Conservation (phyloP, 345 rosid species). For the Heritiera fomes region DNA sequence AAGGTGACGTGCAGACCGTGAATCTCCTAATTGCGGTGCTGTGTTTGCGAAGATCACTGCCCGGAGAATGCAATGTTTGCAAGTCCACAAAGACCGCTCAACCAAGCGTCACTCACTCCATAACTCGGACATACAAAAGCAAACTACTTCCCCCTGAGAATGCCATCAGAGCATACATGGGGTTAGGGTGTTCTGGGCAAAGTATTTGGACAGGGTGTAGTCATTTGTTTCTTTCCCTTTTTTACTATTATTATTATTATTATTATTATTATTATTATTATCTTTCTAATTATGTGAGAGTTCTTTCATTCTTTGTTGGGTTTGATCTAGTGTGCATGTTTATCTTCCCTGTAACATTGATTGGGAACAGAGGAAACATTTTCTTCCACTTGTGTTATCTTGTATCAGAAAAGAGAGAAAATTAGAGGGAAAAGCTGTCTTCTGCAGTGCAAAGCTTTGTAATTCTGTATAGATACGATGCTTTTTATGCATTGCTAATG, state of each 20-base stretch:
- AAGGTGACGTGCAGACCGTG: neutral
- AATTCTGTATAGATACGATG: slow-evolving; percentile 32
- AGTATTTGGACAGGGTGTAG: slow-evolving; percentile 9
- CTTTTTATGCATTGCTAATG: slow-evolving; percentile 19
- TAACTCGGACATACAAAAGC: slow-evolving; percentile 15
- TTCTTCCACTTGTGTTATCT: neutral
- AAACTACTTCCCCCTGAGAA: slow-evolving; percentile 18
- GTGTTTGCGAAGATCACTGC: no score
- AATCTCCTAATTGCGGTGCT: neutral
- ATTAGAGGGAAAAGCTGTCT: slow-evolving; percentile 13
- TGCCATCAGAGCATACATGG: neutral
- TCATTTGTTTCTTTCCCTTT: neutral
- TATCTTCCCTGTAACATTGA: slow-evolving; percentile 9
- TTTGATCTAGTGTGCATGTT: slow-evolving; percentile 32
- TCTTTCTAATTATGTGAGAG: slow-evolving; percentile 15
- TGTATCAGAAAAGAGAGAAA: neutral
- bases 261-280: neutral
- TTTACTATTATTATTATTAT: neutral
- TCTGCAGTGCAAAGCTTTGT: neutral
- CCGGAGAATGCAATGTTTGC: neutral
- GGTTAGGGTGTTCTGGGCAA: neutral
- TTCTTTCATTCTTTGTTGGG: slow-evolving; percentile 34
- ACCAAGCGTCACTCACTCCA: slow-evolving; percentile 10
- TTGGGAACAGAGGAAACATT: slow-evolving; percentile 7
- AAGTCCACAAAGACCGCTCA: slow-evolving; percentile 15